Base-by-base conservation (phyloP, 352 stramenopile genomes). In the Pythium periplocum region DNA sequence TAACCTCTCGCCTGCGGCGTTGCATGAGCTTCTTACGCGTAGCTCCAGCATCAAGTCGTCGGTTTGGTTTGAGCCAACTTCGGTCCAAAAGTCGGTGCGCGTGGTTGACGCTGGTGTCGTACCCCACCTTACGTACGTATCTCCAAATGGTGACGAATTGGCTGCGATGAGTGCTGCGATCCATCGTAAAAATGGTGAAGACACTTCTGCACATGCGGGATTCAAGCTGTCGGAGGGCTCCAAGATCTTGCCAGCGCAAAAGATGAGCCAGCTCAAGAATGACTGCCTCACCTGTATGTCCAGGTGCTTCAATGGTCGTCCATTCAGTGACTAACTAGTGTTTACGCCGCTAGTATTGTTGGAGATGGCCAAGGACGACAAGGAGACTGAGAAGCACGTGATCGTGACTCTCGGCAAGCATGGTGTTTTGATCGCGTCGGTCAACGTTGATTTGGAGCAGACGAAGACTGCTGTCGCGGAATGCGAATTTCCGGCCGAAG, bases 31-130 rank as follows among this genome's bases (percentile, higher is more conserved):
- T 1, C 70, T 84, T 35, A 66, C 65, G 38, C 75, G 80, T n/a
- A 71, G 67, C 42, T 53, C 63, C n/a, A 38, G 47, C 7, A 50
- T 76, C 6, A 51, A 68, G 2, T 68, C 90, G 0, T 63, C 73
- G 36, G 71, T 83, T 9, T 87, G 80, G 79, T 95, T 95, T 43
- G 86, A 96, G 62, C 82, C 86, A 42, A 93, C 83, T 4, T 95
- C 84, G 2, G 76, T 94, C 6, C 75, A 89, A 44, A 96, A 96
- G 58, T 75, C 83, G 1, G 53, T 84, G 26, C 80, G 75, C 34
- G 63, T 88, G 26, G 71, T 89, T 2, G 67, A 86, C 7, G 75
- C 69, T 35, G 51, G 58, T 6, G 75, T 59, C 0, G 55, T 93
- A 1, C 49, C 70, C 36, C 64, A 68, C 39, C 48, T 92, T 47